These are phyloP conservation scores for Aurifilum marmelostoma DNA, from an alignment of 2,329 filamentous ascomycete genomes.

Conservation along the genomic window DNA sequence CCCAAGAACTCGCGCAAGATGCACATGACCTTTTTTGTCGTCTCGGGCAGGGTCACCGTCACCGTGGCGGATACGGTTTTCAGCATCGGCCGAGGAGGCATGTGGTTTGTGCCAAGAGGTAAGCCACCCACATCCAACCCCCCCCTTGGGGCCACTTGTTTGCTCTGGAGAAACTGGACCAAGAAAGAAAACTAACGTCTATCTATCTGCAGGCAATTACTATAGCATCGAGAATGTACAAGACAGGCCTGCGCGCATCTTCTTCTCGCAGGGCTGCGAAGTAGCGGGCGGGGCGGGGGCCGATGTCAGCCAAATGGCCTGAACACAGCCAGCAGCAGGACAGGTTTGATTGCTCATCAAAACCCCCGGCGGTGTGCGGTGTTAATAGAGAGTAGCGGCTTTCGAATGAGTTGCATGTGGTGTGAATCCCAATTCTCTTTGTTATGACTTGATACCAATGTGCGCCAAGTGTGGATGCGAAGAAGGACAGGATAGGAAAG, in stretches of 20 bases:
- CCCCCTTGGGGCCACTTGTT: neutral
- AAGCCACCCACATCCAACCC: constrained; percentile 42
- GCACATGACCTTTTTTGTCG: constrained; percentile 96
- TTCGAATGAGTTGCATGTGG: neutral
- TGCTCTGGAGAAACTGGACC: neutral
- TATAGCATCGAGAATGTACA: constrained; percentile 89
- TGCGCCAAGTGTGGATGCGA: neutral
- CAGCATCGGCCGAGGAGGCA: constrained; percentile 81
- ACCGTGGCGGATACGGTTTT: constrained; percentile 77
- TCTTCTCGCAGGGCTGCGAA: constrained; percentile 89
- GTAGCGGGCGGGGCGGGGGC: constrained; percentile 37
- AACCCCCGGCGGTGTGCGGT: no score
- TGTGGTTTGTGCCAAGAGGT: constrained; percentile 96
- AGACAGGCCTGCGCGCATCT: constrained; percentile 73
- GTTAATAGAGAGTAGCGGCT: neutral
- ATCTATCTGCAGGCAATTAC: constrained; percentile 70
- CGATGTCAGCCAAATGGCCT: constrained; percentile 31
- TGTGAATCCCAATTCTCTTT: neutral
- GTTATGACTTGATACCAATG: neutral
- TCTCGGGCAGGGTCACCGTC: constrained; percentile 79
- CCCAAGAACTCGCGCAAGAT: constrained; percentile 93
- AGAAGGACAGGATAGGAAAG: no score
- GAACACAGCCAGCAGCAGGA: neutral
- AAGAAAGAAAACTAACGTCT: neutral
- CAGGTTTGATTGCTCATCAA: no score